These are phyloP conservation scores for Fusarium haematococcum DNA, from an alignment of 2,329 filamentous ascomycete species.

Conservation along the genomic window DNA sequence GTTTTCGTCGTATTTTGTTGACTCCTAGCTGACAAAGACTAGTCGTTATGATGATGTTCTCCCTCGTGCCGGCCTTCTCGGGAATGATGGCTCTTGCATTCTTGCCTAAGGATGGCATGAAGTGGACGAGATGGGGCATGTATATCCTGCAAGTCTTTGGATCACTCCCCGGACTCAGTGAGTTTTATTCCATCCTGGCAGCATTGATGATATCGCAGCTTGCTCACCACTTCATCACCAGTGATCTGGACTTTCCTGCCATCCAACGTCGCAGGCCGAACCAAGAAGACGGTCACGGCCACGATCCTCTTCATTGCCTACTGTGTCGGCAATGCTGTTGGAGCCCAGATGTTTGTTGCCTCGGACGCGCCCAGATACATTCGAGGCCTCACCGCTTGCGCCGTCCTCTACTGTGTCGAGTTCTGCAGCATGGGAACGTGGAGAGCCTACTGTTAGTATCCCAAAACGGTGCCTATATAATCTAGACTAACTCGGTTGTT, in stretches of 20 bases:
- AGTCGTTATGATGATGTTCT: not conserved
- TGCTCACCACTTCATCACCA: conserved; percentile 2
- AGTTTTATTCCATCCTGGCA: not conserved
- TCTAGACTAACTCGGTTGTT: not conserved
- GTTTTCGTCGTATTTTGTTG: rapidly evolving
- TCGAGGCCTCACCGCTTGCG: not conserved
- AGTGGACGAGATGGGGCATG: conserved; percentile 50
- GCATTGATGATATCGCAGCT: not conserved
- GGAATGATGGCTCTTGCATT: conserved; percentile 48
- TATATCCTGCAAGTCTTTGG: conserved; percentile 47
- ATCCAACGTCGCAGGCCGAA: conserved; percentile 55
- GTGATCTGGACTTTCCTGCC: conserved; percentile 51
- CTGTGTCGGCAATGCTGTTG: conserved; percentile 39
- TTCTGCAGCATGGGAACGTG: not conserved
- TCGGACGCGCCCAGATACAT: not conserved
- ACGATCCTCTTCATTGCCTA: conserved; percentile 40
- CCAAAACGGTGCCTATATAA: rapidly evolving
- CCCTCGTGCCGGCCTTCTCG: conserved; percentile 45
- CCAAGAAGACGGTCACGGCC: conserved; percentile 48
- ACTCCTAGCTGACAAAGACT: not conserved
- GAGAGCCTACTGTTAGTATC: not conserved
- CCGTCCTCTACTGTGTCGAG: not conserved
- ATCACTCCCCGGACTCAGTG: conserved; percentile 34
- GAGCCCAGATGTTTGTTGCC: conserved; percentile 25
- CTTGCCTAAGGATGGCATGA: conserved; percentile 41